phyloP scores from a whole-genome alignment of 305 asterid genomes.

The Fraxinus sp. region DNA sequence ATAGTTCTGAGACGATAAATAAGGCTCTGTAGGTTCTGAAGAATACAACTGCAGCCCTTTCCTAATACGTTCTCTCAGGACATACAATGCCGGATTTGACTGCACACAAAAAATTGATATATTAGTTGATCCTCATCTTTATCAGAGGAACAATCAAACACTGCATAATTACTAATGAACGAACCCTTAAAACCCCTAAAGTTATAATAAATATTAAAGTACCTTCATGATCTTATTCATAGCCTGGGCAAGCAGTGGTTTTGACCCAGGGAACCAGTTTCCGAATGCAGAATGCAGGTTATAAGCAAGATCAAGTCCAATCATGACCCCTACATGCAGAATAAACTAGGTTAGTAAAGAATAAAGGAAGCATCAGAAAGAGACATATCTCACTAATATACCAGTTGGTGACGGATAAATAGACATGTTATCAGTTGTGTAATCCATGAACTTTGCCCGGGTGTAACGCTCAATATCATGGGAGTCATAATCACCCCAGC shows the following conservation, averaged over 20 bases:
- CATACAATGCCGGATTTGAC: conserved; percentile 98
- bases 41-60: conserved; percentile 97
- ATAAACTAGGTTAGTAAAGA: not conserved
- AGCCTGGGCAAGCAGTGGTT: conserved; percentile 96
- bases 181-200: not conserved
- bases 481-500: conserved; percentile 99
- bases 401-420: conserved; percentile 99
- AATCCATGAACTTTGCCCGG: conserved; percentile 96
- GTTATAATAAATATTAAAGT: not conserved
- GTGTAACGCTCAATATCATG: conserved; percentile 97
- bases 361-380: not conserved
- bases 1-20: conserved; percentile 94
- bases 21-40: conserved; percentile 99
- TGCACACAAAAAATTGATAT: conserved; percentile 31
- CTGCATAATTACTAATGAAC: not conserved
- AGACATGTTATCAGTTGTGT: conserved; percentile 98
- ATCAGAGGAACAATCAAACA: not conserved
- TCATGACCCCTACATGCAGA: conserved; percentile 84
- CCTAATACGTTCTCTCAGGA: conserved; percentile 89
- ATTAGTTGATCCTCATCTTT: conserved; percentile 2
- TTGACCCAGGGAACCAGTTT: conserved; percentile 99
- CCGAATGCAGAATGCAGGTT: conserved; percentile 98
- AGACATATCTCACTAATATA: conserved; percentile 25
- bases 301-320: conserved; percentile 95
- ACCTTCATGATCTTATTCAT: conserved; percentile 99